These are phyloP conservation scores for Mucor irregularis DNA, from an alignment of 371 early-diverging fungal genomes.

Conservation along the genomic window DNA sequence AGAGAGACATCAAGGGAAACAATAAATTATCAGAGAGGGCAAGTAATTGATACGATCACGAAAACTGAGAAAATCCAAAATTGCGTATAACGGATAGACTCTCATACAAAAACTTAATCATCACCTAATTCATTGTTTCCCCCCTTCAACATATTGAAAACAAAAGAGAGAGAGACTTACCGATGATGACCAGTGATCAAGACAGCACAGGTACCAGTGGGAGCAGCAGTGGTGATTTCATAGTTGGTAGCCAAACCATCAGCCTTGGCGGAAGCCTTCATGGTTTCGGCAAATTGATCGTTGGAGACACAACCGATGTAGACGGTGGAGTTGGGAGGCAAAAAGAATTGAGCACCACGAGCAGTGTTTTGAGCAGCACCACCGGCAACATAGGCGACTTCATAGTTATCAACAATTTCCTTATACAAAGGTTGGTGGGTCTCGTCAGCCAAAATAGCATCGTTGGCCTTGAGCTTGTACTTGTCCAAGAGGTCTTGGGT, in stretches of 20 bases:
- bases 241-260: slow-evolving; percentile 91
- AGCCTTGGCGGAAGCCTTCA: slow-evolving; percentile 75
- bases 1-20: not conserved
- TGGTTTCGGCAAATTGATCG: slow-evolving; percentile 76
- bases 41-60: slow-evolving; percentile 6
- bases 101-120: slow-evolving; percentile 11
- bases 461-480: slow-evolving; percentile 88
- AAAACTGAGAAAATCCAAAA: not conserved
- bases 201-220: slow-evolving; percentile 95
- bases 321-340: slow-evolving; percentile 84
- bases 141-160: not conserved
- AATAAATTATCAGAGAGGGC: slow-evolving; percentile 2
- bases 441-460: slow-evolving; percentile 91
- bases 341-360: slow-evolving; percentile 87
- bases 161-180: slow-evolving; percentile 29
- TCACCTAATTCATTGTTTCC: not conserved
- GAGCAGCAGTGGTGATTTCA: slow-evolving; percentile 62
- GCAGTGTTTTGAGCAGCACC: slow-evolving; percentile 96
- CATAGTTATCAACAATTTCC: slow-evolving; percentile 72
- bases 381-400: slow-evolving; percentile 89
- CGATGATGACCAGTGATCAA: slow-evolving; percentile 90
- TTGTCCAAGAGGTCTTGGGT: slow-evolving; percentile 72
- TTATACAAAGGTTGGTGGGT: slow-evolving; percentile 84
- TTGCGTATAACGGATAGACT: slow-evolving; percentile 7
- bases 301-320: slow-evolving; percentile 92